Conservation (phyloP, 2,329 filamentous ascomycete genomes). For the Trichoderma oligosporum region DNA sequence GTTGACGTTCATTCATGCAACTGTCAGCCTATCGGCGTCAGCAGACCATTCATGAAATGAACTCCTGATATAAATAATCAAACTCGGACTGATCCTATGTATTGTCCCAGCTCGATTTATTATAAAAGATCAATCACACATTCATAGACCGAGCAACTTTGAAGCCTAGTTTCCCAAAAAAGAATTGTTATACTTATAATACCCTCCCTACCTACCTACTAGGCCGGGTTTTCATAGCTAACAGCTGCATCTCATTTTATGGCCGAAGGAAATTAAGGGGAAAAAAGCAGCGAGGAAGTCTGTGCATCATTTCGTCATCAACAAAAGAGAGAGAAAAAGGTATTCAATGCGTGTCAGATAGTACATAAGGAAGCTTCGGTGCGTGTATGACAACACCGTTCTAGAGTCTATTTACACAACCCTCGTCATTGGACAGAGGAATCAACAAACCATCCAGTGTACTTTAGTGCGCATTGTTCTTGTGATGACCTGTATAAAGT, state of each 20-base stretch:
- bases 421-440: constrained; percentile 26
- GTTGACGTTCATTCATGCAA: background rate
- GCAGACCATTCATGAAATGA: background rate
- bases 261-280: background rate
- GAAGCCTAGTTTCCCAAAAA: background rate
- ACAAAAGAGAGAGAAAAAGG: background rate
- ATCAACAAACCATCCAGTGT: constrained; percentile 24
- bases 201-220: no score
- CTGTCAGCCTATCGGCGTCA: constrained; percentile 6
- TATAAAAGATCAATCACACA: background rate
- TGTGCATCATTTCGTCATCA: background rate
- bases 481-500: constrained; percentile 78
- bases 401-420: constrained; percentile 43
- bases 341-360: constrained; percentile 17
- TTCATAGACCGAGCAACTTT: background rate
- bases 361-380: constrained; percentile 15
- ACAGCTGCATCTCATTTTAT: no score
- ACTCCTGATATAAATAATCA: background rate
- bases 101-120: background rate
- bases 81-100: background rate
- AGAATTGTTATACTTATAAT: background rate
- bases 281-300: background rate
- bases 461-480: constrained; percentile 97
- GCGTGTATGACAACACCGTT: constrained; percentile 26
- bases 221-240: no score